Percentiles rank a stretch among this genome's conserved stretches.
Evolutionary conservation across 2,329 filamentous ascomycete genomes (phyloP).

Genomic region (Colletotrichum cereale): DNA sequence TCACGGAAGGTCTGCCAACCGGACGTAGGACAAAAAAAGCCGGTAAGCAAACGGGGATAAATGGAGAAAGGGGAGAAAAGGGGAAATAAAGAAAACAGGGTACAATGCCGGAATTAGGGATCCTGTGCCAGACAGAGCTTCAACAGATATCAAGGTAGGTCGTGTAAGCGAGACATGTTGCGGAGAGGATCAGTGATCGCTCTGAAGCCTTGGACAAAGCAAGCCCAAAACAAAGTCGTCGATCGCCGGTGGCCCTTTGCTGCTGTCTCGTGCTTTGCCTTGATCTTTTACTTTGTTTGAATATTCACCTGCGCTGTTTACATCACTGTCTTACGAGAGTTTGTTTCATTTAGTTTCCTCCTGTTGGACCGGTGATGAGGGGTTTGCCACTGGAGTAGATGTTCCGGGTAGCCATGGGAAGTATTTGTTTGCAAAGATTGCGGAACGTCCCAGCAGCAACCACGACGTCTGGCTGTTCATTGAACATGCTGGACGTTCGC

Average conservation of each 20-base stretch:
- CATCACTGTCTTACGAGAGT: constrained; percentile 38
- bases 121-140: constrained; percentile 5
- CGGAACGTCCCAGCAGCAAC: not conserved
- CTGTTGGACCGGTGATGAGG: constrained; percentile 19
- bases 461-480: not conserved
- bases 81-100: not conserved
- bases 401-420: not conserved
- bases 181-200: not conserved
- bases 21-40: constrained; percentile 13
- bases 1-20: constrained; percentile 12
- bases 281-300: not conserved
- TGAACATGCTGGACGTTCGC: not conserved
- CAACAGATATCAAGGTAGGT: constrained; percentile 16
- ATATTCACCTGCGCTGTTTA: constrained; percentile 19
- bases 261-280: not conserved
- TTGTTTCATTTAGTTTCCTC: constrained; percentile 24
- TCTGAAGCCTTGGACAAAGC: not conserved
- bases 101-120: constrained; percentile 24
- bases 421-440: not conserved
- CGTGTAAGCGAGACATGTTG: constrained; percentile 20
- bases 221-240: constrained; percentile 4
- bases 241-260: not conserved
- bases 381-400: too few species aligned
- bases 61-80: not conserved
- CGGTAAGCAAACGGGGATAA: constrained; percentile 20